A percentile compares a stretch with the other conserved stretches of the same genome.
Evolutionary conservation across 208 protist species (phyloP).

Genomic region (Herpetomonas muscarum): DNA sequence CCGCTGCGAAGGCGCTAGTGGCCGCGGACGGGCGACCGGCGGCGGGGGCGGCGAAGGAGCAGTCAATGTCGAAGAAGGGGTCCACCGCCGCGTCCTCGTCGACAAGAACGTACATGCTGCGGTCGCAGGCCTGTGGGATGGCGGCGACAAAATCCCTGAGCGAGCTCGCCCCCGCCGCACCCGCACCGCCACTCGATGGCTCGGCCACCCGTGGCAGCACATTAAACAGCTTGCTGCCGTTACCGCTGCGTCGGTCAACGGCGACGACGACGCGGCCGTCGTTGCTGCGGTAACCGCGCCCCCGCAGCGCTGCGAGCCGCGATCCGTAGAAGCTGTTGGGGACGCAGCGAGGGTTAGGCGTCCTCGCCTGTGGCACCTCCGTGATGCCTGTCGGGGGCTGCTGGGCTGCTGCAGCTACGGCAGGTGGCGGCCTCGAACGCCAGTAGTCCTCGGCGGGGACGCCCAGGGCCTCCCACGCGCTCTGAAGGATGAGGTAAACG

Average conservation of each 20-base stretch:
- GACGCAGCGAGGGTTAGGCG: conserved; percentile 46
- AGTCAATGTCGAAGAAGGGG: conserved; percentile 86
- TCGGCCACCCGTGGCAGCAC: conserved; percentile 23
- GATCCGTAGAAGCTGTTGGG: conserved; percentile 54
- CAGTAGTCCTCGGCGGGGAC: conserved; percentile 73
- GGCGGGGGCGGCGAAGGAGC: conserved; percentile 14
- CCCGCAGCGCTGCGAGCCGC: conserved; percentile 48
- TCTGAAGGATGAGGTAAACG: conserved; percentile 20
- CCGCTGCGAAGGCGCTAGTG: not conserved
- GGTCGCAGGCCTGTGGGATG: conserved; percentile 35
- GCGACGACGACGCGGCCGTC: conserved; percentile 40
- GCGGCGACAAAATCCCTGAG: conserved; percentile 47
- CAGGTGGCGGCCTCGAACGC: conserved; percentile 13
- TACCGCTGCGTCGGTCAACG: conserved; percentile 35
- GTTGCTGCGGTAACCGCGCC: conserved; percentile 39
- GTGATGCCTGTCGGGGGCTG: not conserved
- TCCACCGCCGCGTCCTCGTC: conserved; percentile 68
- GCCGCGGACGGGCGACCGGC: not conserved
- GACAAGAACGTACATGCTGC: conserved; percentile 77
- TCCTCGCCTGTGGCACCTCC: not conserved
- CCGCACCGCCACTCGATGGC: not conserved
- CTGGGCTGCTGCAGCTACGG: not conserved
- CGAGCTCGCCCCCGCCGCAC: not conserved
- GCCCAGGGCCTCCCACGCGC: conserved; percentile 38
- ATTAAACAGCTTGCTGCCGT: conserved; percentile 71